Evolutionary conservation across 495 filamentous ascomycete species (phyloP).

Genomic region (Hypoxylon lienhwacheense): DNA sequence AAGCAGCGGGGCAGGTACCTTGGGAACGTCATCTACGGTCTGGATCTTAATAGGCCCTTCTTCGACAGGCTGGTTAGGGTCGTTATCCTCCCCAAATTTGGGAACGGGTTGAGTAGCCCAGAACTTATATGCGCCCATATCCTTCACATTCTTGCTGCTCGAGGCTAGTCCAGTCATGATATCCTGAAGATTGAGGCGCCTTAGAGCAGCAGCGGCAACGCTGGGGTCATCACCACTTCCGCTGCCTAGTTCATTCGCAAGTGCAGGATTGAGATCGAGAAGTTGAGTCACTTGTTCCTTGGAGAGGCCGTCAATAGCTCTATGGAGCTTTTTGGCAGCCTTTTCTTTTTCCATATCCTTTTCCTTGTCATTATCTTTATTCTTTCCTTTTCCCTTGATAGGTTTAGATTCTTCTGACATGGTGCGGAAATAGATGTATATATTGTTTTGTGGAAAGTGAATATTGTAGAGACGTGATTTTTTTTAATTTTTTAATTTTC

Average conservation of each 20-base stretch:
- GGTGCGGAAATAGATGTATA: too few relatives aligned
- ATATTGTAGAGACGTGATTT: too few relatives aligned
- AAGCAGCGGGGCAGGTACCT: slow-evolving; percentile 65
- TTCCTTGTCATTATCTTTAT: slow-evolving; percentile 58
- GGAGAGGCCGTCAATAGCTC: slow-evolving; percentile 49
- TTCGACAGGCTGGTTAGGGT: slow-evolving; percentile 40
- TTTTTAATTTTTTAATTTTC: too few relatives aligned
- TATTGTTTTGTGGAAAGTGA: too few relatives aligned
- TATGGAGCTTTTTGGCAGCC: slow-evolving; percentile 44
- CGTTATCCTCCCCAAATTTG: slow-evolving; percentile 64
- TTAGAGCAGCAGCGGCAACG: slow-evolving; percentile 61
- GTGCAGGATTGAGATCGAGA: slow-evolving; percentile 61
- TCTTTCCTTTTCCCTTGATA: slow-evolving; percentile 48
- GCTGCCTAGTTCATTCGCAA: slow-evolving; percentile 56
- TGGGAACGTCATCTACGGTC: slow-evolving; percentile 72
- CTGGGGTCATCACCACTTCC: slow-evolving; percentile 35
- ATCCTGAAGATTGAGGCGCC: slow-evolving; percentile 73
- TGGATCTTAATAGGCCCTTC: slow-evolving; percentile 63
- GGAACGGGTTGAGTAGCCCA: slow-evolving; percentile 97
- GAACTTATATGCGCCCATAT: slow-evolving; percentile 96
- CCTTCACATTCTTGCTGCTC: slow-evolving; percentile 85
- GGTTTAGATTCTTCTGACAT: slow-evolving; percentile 57
- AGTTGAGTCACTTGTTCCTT: slow-evolving; percentile 56
- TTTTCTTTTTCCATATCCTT: slow-evolving; percentile 57
- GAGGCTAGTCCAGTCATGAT: slow-evolving; percentile 76